Base-by-base conservation (phyloP, 2,329 filamentous ascomycete genomes). In the Pezizomycotina sp. region DNA sequence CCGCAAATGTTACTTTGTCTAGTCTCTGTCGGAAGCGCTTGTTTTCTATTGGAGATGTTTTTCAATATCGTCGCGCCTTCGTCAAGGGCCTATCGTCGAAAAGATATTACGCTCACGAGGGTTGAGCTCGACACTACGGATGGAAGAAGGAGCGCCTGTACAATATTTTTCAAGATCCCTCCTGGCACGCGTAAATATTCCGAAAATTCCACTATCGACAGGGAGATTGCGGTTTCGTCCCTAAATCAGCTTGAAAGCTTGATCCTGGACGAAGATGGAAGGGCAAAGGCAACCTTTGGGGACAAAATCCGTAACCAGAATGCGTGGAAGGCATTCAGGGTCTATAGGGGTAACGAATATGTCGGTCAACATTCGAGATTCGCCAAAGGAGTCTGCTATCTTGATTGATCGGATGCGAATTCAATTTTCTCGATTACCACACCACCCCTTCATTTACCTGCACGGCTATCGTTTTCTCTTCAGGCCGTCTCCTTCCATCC, bases 271-370 rank as follows among this genome's bases (percentile, higher is more conserved):
- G 41, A 44, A 18, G 41, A 44, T 26, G 41, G 41, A 10, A 44
- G 36, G 4, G 33, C 40, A 24, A 44, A 44, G 16, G 33, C 41
- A 27, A 36, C 41, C 1, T 36, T 36, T 10, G 36, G 36, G 13
- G 25, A 34, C 14, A 44, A 44, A 28, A 39, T 36, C 31, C 39
- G 40, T n/a, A 37, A 44, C 20, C 40, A 44, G 12, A 44, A 44
- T 24, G 23, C 41, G 2, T 44, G 41, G 41, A 44, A 44, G 18
- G 21, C 27, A 24, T 44, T 44, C 27, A 34, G 25, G 21, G 36
- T 44, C 6, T 35, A 37, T 19, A 28, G 41, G 16, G 40, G 40
- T 14, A 37, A 44, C 18, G 41, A 44, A 27, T 36, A 36, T n/a
- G 29, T 44, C 4, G 41, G 41, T n/a, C 36, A 37, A 32, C 34